Evolutionary conservation across 2,329 filamentous ascomycete genomes (phyloP), one percentile per base, ranked within the genome.

Genomic region (Cladosporium sp.): DNA sequence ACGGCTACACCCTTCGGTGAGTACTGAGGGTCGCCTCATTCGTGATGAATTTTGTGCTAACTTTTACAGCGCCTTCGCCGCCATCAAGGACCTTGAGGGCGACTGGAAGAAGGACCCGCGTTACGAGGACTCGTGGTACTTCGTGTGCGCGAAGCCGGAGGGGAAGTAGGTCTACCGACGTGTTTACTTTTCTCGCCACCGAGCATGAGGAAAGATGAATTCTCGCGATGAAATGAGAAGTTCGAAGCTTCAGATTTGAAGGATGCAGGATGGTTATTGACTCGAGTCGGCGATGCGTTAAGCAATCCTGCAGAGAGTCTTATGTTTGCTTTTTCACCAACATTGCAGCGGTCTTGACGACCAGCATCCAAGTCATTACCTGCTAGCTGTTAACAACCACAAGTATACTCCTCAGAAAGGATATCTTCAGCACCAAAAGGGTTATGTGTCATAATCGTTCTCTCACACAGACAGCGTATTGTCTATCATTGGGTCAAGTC

Each of bases 101-200:
- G 71, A 70, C 55, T 78, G 76, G 76, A 75, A 74, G 70, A 69
- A 73, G 51, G 74, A 78, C 63, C 71, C 74, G 12, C 71, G 75
- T 55, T 76, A 71, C 61, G 71, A 74, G 18, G 74, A 73, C 52
- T 68, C 71, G n/a, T 75, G 68, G 65, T 78, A 76, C 69, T 78
- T 78, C 67, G 66, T 65, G 30, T 51, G 59, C n/a, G 55, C 52
- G 47, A 32, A 58, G 44, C 47, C 47, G 47, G 64, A 59, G 24
- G 64, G 49, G 5, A 59, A 65, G 47, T 51, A 65, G 51, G 63
- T 34, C 52, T 32, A 30, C 52, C 52, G 52, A 34, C 28, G 52
- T 12, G 30, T 32, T 55, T 5, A 5, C 26, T 54, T 15, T 30
- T 54, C 51, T 2, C 24, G 24, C 28, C 51, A 18, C 21, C 26